Percentiles rank a stretch among this genome's conserved stretches.
Conservation (phyloP, 2,329 filamentous ascomycete species). For the Tolypocladium tropicale region DNA sequence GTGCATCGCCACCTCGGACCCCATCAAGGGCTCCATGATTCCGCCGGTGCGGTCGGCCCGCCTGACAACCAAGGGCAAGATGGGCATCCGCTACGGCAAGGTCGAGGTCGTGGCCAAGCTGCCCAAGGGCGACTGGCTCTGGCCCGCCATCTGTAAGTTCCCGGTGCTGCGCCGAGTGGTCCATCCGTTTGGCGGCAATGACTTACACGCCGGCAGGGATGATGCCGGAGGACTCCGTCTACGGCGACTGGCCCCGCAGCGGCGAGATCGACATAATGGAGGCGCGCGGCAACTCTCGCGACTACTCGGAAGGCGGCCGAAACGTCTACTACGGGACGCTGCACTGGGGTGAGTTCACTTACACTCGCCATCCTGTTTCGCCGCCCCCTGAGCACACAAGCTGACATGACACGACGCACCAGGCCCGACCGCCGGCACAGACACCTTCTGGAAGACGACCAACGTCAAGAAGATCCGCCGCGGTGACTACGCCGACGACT, state of each 20-base stretch:
- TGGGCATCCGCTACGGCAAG: constrained; percentile 13
- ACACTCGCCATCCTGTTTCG: background rate
- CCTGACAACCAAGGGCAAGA: constrained; percentile 24
- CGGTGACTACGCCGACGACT: constrained; percentile 28
- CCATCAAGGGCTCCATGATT: constrained; percentile 32
- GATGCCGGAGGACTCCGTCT: constrained; percentile 36
- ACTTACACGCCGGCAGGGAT: constrained; percentile 21
- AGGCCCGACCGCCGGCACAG: constrained; percentile 14
- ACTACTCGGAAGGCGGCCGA: constrained; percentile 32
- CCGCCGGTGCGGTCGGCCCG: constrained; percentile 39
- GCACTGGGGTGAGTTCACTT: constrained; percentile 31
- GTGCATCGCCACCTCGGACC: constrained; percentile 31
- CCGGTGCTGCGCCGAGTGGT: no score
- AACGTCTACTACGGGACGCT: constrained; percentile 32
- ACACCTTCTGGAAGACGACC: constrained; percentile 24
- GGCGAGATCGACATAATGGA: constrained; percentile 46
- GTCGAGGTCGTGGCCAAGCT: constrained; percentile 44
- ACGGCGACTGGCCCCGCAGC: constrained; percentile 39
- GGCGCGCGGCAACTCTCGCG: constrained; percentile 24
- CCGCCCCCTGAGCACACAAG: background rate
- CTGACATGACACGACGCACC: background rate
- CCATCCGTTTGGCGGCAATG: background rate
- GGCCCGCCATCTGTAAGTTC: constrained; percentile 34
- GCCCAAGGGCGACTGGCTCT: constrained; percentile 44
- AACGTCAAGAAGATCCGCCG: constrained; percentile 20